phyloP scores from a whole-genome alignment of 164 flowering plant genomes.

The Magnolia officinalis region DNA sequence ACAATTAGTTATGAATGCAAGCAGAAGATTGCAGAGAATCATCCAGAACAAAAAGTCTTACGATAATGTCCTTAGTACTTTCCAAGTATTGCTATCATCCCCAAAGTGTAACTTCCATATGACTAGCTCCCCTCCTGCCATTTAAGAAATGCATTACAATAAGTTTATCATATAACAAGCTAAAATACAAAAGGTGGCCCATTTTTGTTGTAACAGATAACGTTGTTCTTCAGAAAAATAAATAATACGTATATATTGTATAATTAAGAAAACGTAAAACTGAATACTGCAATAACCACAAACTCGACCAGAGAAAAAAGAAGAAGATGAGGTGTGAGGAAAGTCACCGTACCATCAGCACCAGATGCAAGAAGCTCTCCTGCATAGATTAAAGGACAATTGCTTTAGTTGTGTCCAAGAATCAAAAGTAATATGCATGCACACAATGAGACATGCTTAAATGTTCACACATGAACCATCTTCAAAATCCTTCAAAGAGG shows the following conservation, averaged over 20 bases:
- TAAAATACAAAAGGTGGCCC: neutral
- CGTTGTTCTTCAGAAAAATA: neutral
- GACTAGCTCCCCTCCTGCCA: slow-evolving; percentile 82
- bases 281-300: neutral
- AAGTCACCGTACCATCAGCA: slow-evolving; percentile 74
- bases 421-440: neutral
- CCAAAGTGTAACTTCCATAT: slow-evolving; percentile 70
- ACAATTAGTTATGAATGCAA: slow-evolving; percentile 5
- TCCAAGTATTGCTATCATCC: slow-evolving; percentile 80
- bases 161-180: neutral
- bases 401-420: neutral
- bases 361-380: slow-evolving; percentile 96
- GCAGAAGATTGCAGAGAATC: slow-evolving; percentile 1
- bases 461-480: neutral
- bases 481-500: neutral
- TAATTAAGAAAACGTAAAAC: too few relatives aligned
- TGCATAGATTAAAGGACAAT: slow-evolving; percentile 29
- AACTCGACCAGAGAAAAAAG: neutral
- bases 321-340: slow-evolving; percentile 9
- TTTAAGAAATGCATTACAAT: slow-evolving; percentile 5
- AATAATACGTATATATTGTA: too few relatives aligned
- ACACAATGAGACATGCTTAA: neutral
- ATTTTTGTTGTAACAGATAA: neutral
- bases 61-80: slow-evolving; percentile 77
- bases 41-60: slow-evolving; percentile 33